phyloP scores from a whole-genome alignment of 176 grass and related monocot genomes.

The Pharus latifolius region DNA sequence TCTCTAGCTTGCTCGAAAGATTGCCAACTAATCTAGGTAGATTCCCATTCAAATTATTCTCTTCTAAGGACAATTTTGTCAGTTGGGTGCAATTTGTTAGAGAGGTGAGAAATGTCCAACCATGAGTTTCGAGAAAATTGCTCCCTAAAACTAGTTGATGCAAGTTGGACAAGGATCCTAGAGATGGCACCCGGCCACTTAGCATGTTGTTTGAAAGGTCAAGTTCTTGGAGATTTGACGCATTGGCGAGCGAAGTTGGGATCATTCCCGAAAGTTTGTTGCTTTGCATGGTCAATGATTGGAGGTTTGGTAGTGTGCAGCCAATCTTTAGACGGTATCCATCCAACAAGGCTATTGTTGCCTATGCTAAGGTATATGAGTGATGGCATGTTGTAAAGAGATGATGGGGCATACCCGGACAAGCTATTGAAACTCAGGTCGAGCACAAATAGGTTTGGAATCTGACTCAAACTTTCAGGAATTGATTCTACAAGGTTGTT shows the following conservation, averaged over 20 bases:
- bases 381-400: slow-evolving; percentile 1
- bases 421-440: slow-evolving; percentile 11
- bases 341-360: slow-evolving; percentile 14
- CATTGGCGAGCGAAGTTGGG: slow-evolving; percentile 2
- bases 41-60: background rate
- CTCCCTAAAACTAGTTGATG: background rate
- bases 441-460: background rate
- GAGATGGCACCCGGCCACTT: background rate
- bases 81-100: slow-evolving; percentile 11
- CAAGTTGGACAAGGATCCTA: background rate
- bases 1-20: slow-evolving; percentile 13
- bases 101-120: slow-evolving; percentile 9
- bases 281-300: background rate
- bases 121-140: slow-evolving; percentile 8
- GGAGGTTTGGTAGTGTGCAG: background rate
- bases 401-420: background rate
- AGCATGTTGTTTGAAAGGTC: slow-evolving; percentile 4
- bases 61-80: background rate
- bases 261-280: background rate
- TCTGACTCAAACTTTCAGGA: background rate
- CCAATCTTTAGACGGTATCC: background rate
- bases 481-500: slow-evolving; percentile 7
- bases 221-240: background rate
- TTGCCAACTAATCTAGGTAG: slow-evolving; percentile 16
- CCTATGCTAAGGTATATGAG: background rate